A percentile compares a stretch with the other conserved stretches of the same genome.
Evolutionary conservation across 2,329 filamentous ascomycete species (phyloP).

Genomic region (Xylariaceae sp.): DNA sequence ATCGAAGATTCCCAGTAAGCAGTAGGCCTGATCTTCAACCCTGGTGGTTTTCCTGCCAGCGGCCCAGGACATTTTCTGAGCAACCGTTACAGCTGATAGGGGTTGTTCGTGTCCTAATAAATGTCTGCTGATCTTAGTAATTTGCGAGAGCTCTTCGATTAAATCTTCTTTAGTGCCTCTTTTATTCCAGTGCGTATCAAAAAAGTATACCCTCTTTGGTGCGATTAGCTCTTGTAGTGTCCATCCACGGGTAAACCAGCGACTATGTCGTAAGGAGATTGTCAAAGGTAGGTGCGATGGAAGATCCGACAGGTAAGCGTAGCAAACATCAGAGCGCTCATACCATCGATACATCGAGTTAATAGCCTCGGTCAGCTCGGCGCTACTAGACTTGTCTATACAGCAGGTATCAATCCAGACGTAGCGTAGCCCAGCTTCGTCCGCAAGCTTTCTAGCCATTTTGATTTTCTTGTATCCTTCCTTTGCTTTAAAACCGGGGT

Average conservation of each 20-base stretch:
- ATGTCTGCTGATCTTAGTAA: slow-evolving; percentile 8
- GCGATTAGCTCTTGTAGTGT: slow-evolving; percentile 11
- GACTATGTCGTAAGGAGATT: not conserved
- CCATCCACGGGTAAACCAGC: too few species aligned
- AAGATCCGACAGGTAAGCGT: slow-evolving; percentile 15
- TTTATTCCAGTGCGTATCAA: slow-evolving; percentile 5
- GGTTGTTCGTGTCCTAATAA: slow-evolving; percentile 1
- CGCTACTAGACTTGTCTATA: slow-evolving; percentile 14
- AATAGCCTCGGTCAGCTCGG: slow-evolving; percentile 7
- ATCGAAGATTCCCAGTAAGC: slow-evolving; percentile 15
- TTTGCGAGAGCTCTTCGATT: slow-evolving; percentile 4
- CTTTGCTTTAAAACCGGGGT: not conserved
- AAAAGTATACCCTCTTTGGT: slow-evolving; percentile 5
- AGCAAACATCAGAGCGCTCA: slow-evolving; percentile 5
- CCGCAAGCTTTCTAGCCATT: not conserved
- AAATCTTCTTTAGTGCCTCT: slow-evolving; percentile 3
- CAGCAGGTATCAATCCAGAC: slow-evolving; percentile 14
- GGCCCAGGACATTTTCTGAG: slow-evolving; percentile 20
- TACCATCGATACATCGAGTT: slow-evolving; percentile 9
- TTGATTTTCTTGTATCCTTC: slow-evolving; percentile 7
- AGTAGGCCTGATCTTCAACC: slow-evolving; percentile 19
- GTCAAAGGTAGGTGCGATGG: not conserved
- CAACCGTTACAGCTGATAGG: not conserved
- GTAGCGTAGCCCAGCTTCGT: not conserved
- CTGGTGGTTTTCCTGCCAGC: slow-evolving; percentile 9